Evolutionary conservation across 1,139 yeast species (phyloP), one percentile per base, ranked within the genome.

Genomic region (Petasospora fabianii): DNA sequence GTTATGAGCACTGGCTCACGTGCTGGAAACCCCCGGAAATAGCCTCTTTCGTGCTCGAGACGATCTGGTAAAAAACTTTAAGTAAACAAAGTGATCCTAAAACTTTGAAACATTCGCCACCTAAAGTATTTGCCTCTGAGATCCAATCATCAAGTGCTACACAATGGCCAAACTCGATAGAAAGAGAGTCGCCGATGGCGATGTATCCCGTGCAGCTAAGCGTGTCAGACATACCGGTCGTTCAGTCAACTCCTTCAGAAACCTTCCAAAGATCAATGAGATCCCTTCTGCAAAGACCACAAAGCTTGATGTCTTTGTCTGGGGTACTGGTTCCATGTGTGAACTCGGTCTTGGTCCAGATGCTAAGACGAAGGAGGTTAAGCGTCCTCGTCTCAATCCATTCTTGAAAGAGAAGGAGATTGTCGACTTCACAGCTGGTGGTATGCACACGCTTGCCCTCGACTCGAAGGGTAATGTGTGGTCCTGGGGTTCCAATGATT

Each of bases 401-500:
- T 77, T 68, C 46, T 69, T 92, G 47, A 85, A 81, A 27, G 71
- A 69, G 6, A 73, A 74, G 9, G 83, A 81, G 2, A 77, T 90
- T 36, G 94, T 87, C 15, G 92, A 86, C 50, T 69, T 92, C 55
- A 88, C 95, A 2, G 96, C 78, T 18, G 98, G 99, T 32, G 99
- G 98, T 36, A 92, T 94, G 82, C 99, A 92, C 58, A 77, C 84
- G 1, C 61, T 94, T 32, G 97, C 94, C 0, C 65, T 92, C 39
- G 97, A 88, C 57, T 63, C 76, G 27, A 65, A 73, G 19, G 87
- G 86, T 50, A 69, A 76, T 41, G 62, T 92, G 8, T 90, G 97
- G 96, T 84, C 96, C 3, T 92, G 99, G 99, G 99, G 99, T 43
- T 84, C 85, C 39, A 94, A 92, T 55, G 99, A 92, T 56, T 81